These are phyloP conservation scores for Suillus americanus DNA, from an alignment of 768 basidiomycete species.

Conservation along the genomic window DNA sequence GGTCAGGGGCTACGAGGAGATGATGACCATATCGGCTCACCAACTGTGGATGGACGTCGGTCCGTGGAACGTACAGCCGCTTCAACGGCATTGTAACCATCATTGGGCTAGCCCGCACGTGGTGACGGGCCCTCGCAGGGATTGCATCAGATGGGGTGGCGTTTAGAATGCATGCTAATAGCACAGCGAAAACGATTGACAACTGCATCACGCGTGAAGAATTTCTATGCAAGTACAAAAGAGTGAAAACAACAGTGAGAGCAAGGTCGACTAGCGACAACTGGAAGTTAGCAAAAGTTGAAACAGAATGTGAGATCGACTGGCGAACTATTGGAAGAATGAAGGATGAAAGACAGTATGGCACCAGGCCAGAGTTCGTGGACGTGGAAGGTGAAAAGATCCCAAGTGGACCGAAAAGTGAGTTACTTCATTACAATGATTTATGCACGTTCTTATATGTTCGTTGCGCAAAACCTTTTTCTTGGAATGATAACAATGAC, in stretches of 20 bases:
- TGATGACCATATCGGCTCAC: constrained; percentile 28
- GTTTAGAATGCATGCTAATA: constrained; percentile 53
- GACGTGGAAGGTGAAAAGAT: background rate
- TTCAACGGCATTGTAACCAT: constrained; percentile 44
- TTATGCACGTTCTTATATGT: background rate
- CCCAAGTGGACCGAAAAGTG: background rate
- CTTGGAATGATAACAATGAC: background rate
- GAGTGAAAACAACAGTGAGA: background rate
- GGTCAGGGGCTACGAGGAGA: background rate
- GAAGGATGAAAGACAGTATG: constrained; percentile 3
- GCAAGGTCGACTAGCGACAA: constrained; percentile 16
- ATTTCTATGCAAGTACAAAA: background rate
- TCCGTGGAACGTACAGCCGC: constrained; percentile 30
- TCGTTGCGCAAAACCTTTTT: background rate
- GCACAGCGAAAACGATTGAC: constrained; percentile 45
- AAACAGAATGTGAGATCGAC: constrained; percentile 12
- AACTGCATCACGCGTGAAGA: constrained; percentile 49
- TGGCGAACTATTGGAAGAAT: constrained; percentile 14
- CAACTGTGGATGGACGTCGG: constrained; percentile 41
- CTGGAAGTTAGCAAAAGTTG: background rate
- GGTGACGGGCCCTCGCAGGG: constrained; percentile 17
- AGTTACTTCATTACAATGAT: background rate
- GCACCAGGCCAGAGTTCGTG: background rate
- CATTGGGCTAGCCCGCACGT: constrained; percentile 19
- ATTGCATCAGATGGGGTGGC: constrained; percentile 34